Evolutionary conservation across 2,329 filamentous ascomycete genomes (phyloP).

Genomic region (Aphanocladium album): DNA sequence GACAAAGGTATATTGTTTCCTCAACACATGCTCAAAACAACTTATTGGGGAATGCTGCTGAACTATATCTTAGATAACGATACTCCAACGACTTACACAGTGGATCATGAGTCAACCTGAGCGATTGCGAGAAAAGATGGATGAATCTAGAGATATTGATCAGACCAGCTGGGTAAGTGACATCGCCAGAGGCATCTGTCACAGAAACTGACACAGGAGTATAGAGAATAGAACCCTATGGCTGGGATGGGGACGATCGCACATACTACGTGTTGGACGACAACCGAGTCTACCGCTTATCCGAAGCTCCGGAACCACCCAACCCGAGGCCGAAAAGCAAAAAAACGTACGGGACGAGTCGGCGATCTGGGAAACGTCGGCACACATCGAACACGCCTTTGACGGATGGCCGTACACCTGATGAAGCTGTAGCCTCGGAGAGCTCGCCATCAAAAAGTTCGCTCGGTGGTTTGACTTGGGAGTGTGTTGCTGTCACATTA

Average conservation of each 20-base stretch:
- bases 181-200: not conserved
- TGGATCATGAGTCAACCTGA: slow-evolving; percentile 89
- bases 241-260: slow-evolving; percentile 83
- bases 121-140: slow-evolving; percentile 79
- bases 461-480: slow-evolving; percentile 77
- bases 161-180: slow-evolving; percentile 71
- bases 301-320: slow-evolving; percentile 64
- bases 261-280: slow-evolving; percentile 91
- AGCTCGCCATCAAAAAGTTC: slow-evolving; percentile 50
- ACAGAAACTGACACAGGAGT: slow-evolving; percentile 18
- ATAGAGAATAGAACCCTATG: slow-evolving; percentile 72
- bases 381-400: slow-evolving; percentile 33
- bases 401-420: slow-evolving; percentile 9
- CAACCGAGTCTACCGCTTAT: slow-evolving; percentile 83
- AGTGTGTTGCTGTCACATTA: slow-evolving; percentile 80
- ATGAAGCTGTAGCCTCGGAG: slow-evolving; percentile 26
- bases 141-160: slow-evolving; percentile 73
- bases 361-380: slow-evolving; percentile 69
- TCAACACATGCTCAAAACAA: not conserved
- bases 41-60: not conserved
- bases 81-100: slow-evolving; percentile 82
- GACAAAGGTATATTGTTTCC: slow-evolving; percentile 56
- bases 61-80: slow-evolving; percentile 48
- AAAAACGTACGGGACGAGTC: slow-evolving; percentile 44
- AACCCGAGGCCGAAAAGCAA: slow-evolving; percentile 58